These are phyloP conservation scores for Hyphopichia fennica DNA, from an alignment of 1,139 yeast species.

Conservation along the genomic window DNA sequence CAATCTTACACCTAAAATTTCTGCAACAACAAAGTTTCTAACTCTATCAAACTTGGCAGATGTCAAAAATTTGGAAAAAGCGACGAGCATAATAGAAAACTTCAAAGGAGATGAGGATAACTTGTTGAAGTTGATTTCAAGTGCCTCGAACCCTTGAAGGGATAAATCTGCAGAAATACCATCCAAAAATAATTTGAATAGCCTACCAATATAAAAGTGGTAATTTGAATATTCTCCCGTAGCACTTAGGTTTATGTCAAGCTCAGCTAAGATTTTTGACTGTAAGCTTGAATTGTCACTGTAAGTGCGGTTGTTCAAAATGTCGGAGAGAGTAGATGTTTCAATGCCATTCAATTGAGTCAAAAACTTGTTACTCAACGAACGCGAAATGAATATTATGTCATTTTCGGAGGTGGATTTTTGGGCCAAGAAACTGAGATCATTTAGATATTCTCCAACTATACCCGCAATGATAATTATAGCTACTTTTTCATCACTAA, in stretches of 20 bases:
- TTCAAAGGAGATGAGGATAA: constrained; percentile 33
- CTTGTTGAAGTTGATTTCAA: constrained; percentile 29
- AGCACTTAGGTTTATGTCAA: not conserved
- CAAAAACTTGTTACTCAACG: not conserved
- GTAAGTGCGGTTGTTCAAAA: not conserved
- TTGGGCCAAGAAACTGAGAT: constrained; percentile 20
- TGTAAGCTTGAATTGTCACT: not conserved
- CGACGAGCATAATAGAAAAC: constrained; percentile 37
- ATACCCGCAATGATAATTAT: constrained; percentile 10
- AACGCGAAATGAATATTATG: not conserved
- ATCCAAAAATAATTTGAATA: constrained; percentile 21
- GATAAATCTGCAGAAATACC: constrained; percentile 29
- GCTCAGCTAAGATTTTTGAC: not conserved
- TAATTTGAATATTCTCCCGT: not conserved
- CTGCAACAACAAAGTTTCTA: constrained; percentile 67
- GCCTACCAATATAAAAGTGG: constrained; percentile 27
- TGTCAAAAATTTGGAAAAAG: constrained; percentile 35
- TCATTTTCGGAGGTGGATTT: not conserved
- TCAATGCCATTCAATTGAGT: not conserved
- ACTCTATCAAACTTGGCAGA: constrained; percentile 45
- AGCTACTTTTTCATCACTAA: constrained; percentile 3
- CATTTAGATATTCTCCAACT: constrained; percentile 28
- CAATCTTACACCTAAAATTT: constrained; percentile 54
- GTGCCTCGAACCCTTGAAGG: constrained; percentile 21
- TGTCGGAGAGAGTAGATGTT: not conserved